Base-by-base conservation (phyloP, 1,139 yeast species). In the Taiozyma sp. region DNA sequence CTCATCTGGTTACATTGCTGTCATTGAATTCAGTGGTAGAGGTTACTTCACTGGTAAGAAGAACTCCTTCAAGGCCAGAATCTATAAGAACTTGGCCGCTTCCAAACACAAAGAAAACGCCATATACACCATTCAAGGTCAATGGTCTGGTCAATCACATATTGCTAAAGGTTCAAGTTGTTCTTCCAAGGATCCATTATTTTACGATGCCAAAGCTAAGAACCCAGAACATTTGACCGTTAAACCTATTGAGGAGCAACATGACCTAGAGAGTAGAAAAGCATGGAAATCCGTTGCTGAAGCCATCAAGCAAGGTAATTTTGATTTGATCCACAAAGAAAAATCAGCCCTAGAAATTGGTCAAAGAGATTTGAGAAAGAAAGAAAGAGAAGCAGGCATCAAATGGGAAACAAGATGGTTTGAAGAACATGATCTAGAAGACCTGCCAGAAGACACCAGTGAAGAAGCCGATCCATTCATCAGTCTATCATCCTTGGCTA, bases 1-100 rank as follows among this genome's bases (percentile, higher is more conserved):
- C 40, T 83, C 96, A 8, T 77, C 81, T 48, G 98, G 98, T 10
- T 86, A 82, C 70, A 69, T 78, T 57, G 81, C 95, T 23, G 78
- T 79, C 27, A 74, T 93, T 58, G 97, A 89, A 62, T 93, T 81
- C 70, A 77, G 88, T 44, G 99, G 99, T 39, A 83, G 93, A 68
- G 99, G 99, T 29, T 93, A 91, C 74, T 89, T 93, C 65, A 79
- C 91, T n/a, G 99, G 99, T 59, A 92, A 91, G 76, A 92, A 91
- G 74, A 92, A 93, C 72, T 73, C 92, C 10, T 91, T 86, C 74
- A 92, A 90, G 72, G 96, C 97, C 39, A 79, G 92, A 64, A 79
- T 92, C 52, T 87, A 69, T 68, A 78, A 80, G 60, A 80, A 79
- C 64, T 69, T 69, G 51, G 70, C 76, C 38, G 77, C 78, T 22